Evolutionary conservation across 805 yeast genomes (phyloP).

Genomic region (Kazachstania taianensis): DNA sequence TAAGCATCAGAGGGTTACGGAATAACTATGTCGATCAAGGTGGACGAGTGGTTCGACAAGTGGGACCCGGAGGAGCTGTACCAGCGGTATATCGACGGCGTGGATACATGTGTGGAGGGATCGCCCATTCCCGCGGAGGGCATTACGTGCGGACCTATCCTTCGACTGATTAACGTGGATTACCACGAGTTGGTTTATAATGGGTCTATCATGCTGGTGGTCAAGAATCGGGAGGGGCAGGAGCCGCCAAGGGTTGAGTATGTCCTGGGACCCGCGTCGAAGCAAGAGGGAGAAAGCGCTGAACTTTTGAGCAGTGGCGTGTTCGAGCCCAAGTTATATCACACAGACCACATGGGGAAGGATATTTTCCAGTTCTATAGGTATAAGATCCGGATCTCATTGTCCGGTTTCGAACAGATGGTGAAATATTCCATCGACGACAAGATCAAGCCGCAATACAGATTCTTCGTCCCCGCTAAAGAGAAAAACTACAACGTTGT

Average conservation of each 20-base stretch:
- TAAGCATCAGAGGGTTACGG: background rate
- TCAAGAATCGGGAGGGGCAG: conserved; percentile 31
- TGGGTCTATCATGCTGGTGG: conserved; percentile 59
- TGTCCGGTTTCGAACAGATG: conserved; percentile 45
- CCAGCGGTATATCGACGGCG: conserved; percentile 12
- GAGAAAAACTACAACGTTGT: conserved; percentile 68
- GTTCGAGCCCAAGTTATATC: conserved; percentile 38
- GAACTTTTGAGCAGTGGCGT: conserved; percentile 28
- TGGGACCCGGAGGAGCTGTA: conserved; percentile 21
- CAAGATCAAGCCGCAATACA: conserved; percentile 34
- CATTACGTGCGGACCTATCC: conserved; percentile 62
- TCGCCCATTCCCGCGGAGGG: conserved; percentile 18
- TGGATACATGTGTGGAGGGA: conserved; percentile 14
- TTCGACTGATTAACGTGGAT: conserved; percentile 61
- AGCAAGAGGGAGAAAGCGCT: background rate
- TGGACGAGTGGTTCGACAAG: conserved; percentile 15
- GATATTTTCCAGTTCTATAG: conserved; percentile 50
- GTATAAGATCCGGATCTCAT: conserved; percentile 42
- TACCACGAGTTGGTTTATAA: conserved; percentile 41
- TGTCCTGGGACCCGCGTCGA: conserved; percentile 10
- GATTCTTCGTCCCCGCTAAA: conserved; percentile 59
- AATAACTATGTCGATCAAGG: background rate
- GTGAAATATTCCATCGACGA: conserved; percentile 53
- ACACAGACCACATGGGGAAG: conserved; percentile 24
- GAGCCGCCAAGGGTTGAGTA: conserved; percentile 27